These are phyloP conservation scores for Gastrolobium villosum DNA, from an alignment of 306 rosid species.

Conservation along the genomic window DNA sequence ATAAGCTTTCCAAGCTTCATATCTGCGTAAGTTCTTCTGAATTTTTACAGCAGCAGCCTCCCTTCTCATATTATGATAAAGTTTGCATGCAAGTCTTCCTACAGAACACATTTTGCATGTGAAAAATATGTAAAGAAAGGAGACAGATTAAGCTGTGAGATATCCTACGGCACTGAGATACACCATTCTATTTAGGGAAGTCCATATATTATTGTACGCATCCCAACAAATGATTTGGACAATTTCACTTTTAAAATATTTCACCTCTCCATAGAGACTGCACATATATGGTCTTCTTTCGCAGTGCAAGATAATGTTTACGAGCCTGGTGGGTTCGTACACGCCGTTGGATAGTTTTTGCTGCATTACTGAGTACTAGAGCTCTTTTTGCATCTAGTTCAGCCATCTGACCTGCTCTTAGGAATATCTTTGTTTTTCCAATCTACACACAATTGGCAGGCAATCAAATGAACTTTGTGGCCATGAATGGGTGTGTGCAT, in stretches of 20 bases:
- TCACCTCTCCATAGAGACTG: conserved; percentile 95
- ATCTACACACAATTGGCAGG: conserved; percentile 66
- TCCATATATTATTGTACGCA: conserved; percentile 27
- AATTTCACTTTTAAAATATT: conserved; percentile 45
- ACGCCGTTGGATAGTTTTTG: conserved; percentile 89
- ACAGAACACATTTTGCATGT: conserved; percentile 47
- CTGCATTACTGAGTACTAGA: conserved; percentile 82
- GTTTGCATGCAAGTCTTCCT: conserved; percentile 92
- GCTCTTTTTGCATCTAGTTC: conserved; percentile 95
- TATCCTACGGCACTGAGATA: conserved; percentile 44
- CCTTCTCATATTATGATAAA: conserved; percentile 69
- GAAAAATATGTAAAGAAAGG: conserved; percentile 37
- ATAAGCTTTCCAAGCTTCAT: conserved; percentile 70
- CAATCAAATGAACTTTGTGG: conserved; percentile 45
- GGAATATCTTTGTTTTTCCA: conserved; percentile 94
- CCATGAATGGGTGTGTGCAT: conserved; percentile 39
- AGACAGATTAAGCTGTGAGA: conserved; percentile 45
- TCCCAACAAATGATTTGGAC: conserved; percentile 40
- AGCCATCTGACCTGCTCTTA: conserved; percentile 99
- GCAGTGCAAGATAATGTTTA: conserved; percentile 79
- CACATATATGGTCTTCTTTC: conserved; percentile 67
- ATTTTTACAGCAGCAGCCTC: conserved; percentile 84
- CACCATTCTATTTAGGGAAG: conserved; percentile 34
- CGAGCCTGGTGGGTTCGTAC: conserved; percentile 83
- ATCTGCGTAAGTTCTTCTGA: conserved; percentile 77